Percentiles rank a stretch among this genome's conserved stretches.
These are phyloP conservation scores for Scutellaria galericulata DNA, from an alignment of 257 asterid species.

Conservation along the genomic window DNA sequence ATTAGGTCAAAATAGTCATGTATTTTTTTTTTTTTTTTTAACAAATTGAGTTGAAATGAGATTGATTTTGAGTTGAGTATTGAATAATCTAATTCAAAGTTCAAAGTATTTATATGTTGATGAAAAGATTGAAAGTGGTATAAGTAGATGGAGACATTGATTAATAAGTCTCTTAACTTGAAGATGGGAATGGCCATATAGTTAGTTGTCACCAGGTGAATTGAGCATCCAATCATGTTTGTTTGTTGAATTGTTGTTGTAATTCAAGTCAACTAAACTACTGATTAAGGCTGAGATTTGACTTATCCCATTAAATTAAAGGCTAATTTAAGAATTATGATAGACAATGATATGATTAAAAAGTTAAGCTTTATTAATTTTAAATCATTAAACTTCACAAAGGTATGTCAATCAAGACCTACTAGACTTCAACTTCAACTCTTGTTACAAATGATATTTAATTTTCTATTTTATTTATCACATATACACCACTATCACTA, in stretches of 20 bases:
- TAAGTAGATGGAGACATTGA: slow-evolving; percentile 33
- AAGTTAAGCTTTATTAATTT: slow-evolving; percentile 6
- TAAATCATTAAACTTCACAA: slow-evolving; percentile 23
- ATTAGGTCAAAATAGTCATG: no score
- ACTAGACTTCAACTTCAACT: background rate
- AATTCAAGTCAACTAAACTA: slow-evolving; percentile 46
- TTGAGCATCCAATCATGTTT: slow-evolving; percentile 52
- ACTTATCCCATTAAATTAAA: slow-evolving; percentile 40
- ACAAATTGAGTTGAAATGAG: background rate
- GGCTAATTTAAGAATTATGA: slow-evolving; percentile 4
- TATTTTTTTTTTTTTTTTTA: no score
- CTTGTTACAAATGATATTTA: background rate
- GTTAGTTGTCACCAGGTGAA: slow-evolving; percentile 58
- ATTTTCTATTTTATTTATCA: background rate
- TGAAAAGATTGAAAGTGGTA: background rate
- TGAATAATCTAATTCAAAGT: background rate
- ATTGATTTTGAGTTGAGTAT: background rate
- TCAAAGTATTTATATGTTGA: background rate
- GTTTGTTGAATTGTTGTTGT: background rate
- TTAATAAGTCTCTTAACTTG: slow-evolving; percentile 19
- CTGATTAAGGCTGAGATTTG: slow-evolving; percentile 52
- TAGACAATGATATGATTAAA: slow-evolving; percentile 18
- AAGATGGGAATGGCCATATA: slow-evolving; percentile 29
- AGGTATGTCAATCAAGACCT: slow-evolving; percentile 13
- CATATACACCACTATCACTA: background rate